A percentile compares a stretch with the other conserved stretches of the same genome.
These are phyloP conservation scores for Diaporthe citrichinensis DNA, from an alignment of 2,329 filamentous ascomycete genomes.

Conservation along the genomic window DNA sequence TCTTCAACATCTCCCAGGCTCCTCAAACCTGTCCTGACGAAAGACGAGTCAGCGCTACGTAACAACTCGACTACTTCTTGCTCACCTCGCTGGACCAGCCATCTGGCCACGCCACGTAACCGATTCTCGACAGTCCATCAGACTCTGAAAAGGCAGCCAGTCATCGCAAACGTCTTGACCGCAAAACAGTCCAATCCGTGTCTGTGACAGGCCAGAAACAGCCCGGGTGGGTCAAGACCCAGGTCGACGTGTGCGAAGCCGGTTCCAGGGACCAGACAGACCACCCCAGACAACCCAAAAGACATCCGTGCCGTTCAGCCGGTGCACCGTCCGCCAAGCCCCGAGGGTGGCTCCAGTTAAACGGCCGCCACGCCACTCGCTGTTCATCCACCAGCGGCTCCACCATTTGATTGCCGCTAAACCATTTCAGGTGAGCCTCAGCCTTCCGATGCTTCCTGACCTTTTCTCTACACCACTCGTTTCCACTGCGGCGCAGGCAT, in stretches of 20 bases:
- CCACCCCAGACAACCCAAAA: not conserved
- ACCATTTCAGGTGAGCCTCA: constrained; percentile 37
- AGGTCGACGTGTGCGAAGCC: constrained; percentile 37
- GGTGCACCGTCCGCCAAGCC: constrained; percentile 33
- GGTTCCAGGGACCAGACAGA: constrained; percentile 34
- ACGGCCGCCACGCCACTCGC: constrained; percentile 30
- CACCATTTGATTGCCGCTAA: constrained; percentile 35
- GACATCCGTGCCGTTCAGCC: constrained; percentile 33
- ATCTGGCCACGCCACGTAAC: not conserved
- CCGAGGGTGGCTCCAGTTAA: constrained; percentile 26
- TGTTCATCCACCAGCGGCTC: constrained; percentile 32
- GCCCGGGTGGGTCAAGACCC: constrained; percentile 32
- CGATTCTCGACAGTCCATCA: constrained; percentile 15
- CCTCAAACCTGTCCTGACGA: not conserved
- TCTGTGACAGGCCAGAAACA: constrained; percentile 36
- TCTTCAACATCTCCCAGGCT: constrained; percentile 4
- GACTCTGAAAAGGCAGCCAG: not conserved
- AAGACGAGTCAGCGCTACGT: constrained; percentile 6
- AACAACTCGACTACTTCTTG: not conserved
- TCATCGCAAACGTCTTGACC: not conserved
- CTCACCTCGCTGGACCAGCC: constrained; percentile 10
- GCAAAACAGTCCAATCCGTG: constrained; percentile 9
- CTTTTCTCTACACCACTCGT: constrained; percentile 38
- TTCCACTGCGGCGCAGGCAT: constrained; percentile 31
- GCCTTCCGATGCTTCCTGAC: constrained; percentile 20